Base-by-base conservation (phyloP, 2,329 filamentous ascomycete species). In the Alternaria angustiovoidea region DNA sequence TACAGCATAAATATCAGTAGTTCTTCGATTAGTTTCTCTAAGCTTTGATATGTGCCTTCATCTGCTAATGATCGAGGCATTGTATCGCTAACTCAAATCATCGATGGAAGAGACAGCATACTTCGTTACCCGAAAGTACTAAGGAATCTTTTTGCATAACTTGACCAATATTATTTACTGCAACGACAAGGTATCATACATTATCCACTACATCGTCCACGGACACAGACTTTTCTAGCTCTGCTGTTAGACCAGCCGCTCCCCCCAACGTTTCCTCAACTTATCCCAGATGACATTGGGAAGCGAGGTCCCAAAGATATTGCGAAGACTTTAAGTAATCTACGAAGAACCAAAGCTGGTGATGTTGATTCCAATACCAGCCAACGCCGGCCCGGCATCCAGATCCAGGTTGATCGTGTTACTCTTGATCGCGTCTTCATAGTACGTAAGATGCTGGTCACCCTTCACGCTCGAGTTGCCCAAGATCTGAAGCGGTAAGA, bases 361-460 rank as follows among this genome's bases (percentile, higher is more conserved):
- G 24, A 70, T 24, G 18, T 75, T 75, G 4, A 77, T 68, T 0
- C 72, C 72, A 32, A 76, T 59, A 3, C 48, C 61, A 36, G 63
- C 55, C 20, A 78, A 61, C 30, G 76, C 75, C 3, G 73, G 69
- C 2, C 64, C 72, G 18, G 73, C 67, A 51, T 88, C 78, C 63
- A 90, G 81, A 26, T 82, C 71, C 49, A 89, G 75, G 42, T 81
- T 83, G 72, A 86, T 80, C 62, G 84, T 84, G 61, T 79, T 81
- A 44, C 81, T 78, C 60, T 78, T 79, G 26, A 90, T 82, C 22
- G 87, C 86, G 18, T 84, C 79, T 59, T 83, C 80, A 61, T 86
- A 88, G 76, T 89, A 90, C 38, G 77, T 73, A 53, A 90, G 76
- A 46, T 81, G 75, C 71, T 87, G 71, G 60, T 84, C 86, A 63